phyloP scores from a whole-genome alignment of 805 yeast genomes.

The Starmerella bombicola region DNA sequence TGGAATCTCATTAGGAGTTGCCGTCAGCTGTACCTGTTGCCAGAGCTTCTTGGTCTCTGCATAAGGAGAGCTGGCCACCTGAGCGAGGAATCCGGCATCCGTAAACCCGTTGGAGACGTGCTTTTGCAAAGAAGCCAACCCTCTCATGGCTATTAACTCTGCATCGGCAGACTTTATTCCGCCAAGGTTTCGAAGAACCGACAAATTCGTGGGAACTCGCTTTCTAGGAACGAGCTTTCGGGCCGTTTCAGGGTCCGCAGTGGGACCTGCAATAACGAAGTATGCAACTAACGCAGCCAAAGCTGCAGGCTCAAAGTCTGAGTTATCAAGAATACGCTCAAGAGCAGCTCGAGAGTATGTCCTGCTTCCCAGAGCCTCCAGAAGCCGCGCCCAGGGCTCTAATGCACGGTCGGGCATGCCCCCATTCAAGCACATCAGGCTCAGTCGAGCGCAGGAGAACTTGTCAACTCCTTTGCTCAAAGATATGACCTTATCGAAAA shows the following conservation, averaged over 20 bases:
- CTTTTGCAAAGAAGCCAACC: slow-evolving; percentile 17
- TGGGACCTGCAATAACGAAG: slow-evolving; percentile 18
- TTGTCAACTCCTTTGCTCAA: slow-evolving; percentile 8
- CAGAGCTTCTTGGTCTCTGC: slow-evolving; percentile 22
- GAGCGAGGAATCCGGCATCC: slow-evolving; percentile 17
- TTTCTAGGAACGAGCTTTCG: slow-evolving; percentile 24
- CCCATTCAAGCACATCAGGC: slow-evolving; percentile 20
- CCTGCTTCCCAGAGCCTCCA: slow-evolving; percentile 23
- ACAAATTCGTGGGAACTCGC: slow-evolving; percentile 20
- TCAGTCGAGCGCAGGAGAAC: slow-evolving; percentile 19
- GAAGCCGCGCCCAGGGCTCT: slow-evolving; percentile 27
- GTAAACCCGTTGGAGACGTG: slow-evolving; percentile 18
- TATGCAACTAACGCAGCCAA: slow-evolving; percentile 28
- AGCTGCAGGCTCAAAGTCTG: slow-evolving; percentile 25
- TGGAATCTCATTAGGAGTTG: slow-evolving; percentile 14
- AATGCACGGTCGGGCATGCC: slow-evolving; percentile 24
- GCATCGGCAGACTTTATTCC: slow-evolving; percentile 9
- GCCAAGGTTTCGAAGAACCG: slow-evolving; percentile 9
- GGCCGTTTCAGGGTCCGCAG: slow-evolving; percentile 23
- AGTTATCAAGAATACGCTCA: slow-evolving; percentile 14
- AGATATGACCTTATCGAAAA: slow-evolving; percentile 9
- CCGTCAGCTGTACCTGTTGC: slow-evolving; percentile 23
- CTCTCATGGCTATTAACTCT: slow-evolving; percentile 13
- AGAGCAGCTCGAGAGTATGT: slow-evolving; percentile 1
- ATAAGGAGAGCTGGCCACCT: slow-evolving; percentile 21